Evolutionary conservation across 768 basidiomycete species (phyloP).

Genomic region (Dendrothele bispora): DNA sequence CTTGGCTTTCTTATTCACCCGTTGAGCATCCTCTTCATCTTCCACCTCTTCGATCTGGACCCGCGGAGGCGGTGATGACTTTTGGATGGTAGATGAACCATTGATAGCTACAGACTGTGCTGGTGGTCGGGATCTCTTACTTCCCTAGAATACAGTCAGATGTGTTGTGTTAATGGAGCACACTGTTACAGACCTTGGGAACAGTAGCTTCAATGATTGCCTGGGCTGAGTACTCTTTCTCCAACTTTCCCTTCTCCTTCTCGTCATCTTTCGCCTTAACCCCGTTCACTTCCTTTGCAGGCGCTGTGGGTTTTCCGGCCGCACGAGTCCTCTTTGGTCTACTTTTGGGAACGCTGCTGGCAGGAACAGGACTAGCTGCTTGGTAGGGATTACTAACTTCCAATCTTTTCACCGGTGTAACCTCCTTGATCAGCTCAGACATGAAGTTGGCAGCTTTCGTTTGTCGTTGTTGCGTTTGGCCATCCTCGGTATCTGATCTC

Average conservation of each 20-base stretch:
- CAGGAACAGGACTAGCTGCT: conserved; percentile 62
- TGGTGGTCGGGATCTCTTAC: conserved; percentile 77
- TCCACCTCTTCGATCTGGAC: conserved; percentile 34
- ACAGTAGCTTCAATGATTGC: conserved; percentile 77
- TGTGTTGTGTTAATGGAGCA: neutral
- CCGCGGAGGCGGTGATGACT: conserved; percentile 5
- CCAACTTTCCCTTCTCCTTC: conserved; percentile 20
- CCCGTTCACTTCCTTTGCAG: conserved; percentile 11
- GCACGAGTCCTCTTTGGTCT: conserved; percentile 41
- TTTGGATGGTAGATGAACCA: conserved; percentile 8
- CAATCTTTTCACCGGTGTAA: conserved; percentile 60
- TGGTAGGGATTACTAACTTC: conserved; percentile 82
- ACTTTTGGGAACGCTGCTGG: conserved; percentile 38
- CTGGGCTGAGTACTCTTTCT: conserved; percentile 50
- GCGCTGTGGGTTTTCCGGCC: conserved; percentile 37
- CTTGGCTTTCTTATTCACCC: conserved; percentile 51
- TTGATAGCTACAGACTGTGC: conserved; percentile 20
- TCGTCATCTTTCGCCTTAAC: conserved; percentile 10
- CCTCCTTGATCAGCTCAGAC: conserved; percentile 70
- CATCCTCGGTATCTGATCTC: conserved; percentile 18
- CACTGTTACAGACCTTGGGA: conserved; percentile 53
- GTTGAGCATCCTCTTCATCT: conserved; percentile 38
- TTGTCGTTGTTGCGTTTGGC: conserved; percentile 40
- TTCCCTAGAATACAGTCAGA: conserved; percentile 49
- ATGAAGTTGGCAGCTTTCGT: conserved; percentile 71